phyloP scores from a whole-genome alignment of 768 basidiomycete genomes.

The Russula sp. region DNA sequence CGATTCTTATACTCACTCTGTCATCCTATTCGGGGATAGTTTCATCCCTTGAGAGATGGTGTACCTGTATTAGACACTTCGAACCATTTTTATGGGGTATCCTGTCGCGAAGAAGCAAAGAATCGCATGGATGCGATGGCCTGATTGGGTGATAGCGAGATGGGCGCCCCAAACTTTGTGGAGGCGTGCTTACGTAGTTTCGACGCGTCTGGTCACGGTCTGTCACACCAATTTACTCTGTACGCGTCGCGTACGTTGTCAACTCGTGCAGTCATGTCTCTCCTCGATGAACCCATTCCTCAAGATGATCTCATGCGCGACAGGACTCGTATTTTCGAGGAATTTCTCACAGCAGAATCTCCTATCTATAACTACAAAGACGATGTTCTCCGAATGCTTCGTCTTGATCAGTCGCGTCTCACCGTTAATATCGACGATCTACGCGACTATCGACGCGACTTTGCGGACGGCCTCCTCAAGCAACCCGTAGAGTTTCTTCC shows the following conservation, averaged over 20 bases:
- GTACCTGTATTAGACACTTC: background rate
- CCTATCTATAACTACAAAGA: constrained; percentile 75
- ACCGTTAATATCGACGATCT: constrained; percentile 95
- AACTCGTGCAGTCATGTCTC: constrained; percentile 26
- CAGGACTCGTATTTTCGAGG: constrained; percentile 70
- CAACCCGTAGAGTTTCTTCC: constrained; percentile 81
- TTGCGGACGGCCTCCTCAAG: constrained; percentile 81
- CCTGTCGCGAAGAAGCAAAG: too few relatives aligned
- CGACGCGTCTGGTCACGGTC: constrained; percentile 20
- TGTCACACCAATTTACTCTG: constrained; percentile 6
- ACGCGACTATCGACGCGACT: constrained; percentile 85
- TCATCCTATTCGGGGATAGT: background rate
- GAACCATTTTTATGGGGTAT: too few relatives aligned
- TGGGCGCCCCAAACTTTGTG: too few relatives aligned
- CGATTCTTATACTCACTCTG: background rate
- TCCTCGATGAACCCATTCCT: constrained; percentile 48
- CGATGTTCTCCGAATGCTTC: constrained; percentile 76
- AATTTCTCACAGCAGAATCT: constrained; percentile 68
- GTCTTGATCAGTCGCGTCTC: constrained; percentile 76
- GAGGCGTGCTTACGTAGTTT: background rate
- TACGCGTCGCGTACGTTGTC: background rate
- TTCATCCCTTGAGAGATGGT: background rate
- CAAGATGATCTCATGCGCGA: constrained; percentile 71
- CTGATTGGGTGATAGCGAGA: too few relatives aligned
- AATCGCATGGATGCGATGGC: background rate